phyloP scores from a whole-genome alignment of 441 rosid species.

The Gossypium schwendimanii region DNA sequence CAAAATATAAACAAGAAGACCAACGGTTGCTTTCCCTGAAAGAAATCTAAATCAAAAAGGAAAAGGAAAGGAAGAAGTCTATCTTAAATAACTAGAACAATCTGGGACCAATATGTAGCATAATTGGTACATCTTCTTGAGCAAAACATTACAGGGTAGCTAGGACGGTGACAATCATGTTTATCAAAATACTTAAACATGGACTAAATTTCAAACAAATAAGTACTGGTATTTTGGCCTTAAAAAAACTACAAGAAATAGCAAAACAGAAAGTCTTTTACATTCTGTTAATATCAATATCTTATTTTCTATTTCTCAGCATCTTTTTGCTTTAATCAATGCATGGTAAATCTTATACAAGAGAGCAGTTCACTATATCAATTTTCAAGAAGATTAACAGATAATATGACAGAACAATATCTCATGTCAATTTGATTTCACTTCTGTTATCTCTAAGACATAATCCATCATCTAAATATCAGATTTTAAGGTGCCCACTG shows the following conservation, averaged over 20 bases:
- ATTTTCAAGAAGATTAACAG: neutral
- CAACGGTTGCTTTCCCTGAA: neutral
- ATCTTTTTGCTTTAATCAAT: neutral
- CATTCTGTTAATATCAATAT: neutral
- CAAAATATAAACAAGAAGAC: conserved; percentile 17
- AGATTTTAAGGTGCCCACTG: neutral
- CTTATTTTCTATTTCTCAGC: neutral
- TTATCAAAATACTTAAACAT: neutral
- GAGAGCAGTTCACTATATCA: neutral
- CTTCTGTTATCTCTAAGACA: neutral
- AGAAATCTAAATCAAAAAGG: neutral
- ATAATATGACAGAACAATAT: neutral
- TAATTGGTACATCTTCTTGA: neutral
- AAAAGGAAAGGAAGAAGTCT: neutral
- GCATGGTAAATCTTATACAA: neutral
- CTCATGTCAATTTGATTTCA: neutral
- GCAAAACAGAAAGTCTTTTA: neutral
- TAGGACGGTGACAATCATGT: neutral
- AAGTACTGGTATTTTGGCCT: neutral
- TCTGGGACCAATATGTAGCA: neutral
- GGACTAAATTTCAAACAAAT: conserved; percentile 1
- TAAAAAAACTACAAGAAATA: neutral
- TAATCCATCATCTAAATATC: neutral
- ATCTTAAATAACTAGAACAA: neutral
- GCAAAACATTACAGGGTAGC: neutral